Percentiles rank a stretch among this genome's conserved stretches.
These are phyloP conservation scores for Erigeron canadensis DNA, from an alignment of 129 eudicot species.

Conservation along the genomic window DNA sequence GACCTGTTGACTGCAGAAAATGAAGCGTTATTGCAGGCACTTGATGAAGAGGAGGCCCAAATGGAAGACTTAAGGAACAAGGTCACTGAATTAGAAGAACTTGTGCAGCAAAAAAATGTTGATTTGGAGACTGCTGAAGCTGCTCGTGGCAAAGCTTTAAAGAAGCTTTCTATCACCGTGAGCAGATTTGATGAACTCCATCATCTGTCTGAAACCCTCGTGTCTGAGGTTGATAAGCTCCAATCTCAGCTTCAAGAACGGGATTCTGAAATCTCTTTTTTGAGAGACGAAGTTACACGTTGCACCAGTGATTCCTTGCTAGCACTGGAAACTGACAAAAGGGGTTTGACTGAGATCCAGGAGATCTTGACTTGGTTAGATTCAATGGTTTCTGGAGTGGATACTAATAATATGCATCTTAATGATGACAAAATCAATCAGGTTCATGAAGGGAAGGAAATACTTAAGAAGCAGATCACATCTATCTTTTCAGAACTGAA, in stretches of 20 bases:
- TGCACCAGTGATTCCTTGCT: slow-evolving; percentile 82
- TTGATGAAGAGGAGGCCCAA: slow-evolving; percentile 89
- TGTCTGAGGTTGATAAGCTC: slow-evolving; percentile 88
- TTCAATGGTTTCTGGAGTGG: slow-evolving; percentile 49
- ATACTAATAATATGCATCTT: slow-evolving; percentile 34
- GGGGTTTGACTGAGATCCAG: slow-evolving; percentile 44
- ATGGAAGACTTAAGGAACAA: slow-evolving; percentile 66
- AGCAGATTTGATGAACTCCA: slow-evolving; percentile 94
- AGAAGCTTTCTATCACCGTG: slow-evolving; percentile 80
- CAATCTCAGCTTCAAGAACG: slow-evolving; percentile 91
- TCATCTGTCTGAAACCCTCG: slow-evolving; percentile 69
- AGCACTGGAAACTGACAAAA: slow-evolving; percentile 60
- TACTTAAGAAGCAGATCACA: slow-evolving; percentile 53
- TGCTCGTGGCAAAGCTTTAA: slow-evolving; percentile 81
- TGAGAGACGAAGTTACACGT: slow-evolving; percentile 88
- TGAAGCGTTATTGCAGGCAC: slow-evolving; percentile 84
- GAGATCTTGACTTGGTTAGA: slow-evolving; percentile 74
- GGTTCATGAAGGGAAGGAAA: slow-evolving; percentile 50
- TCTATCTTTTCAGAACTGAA: slow-evolving; percentile 61
- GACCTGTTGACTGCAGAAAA: slow-evolving; percentile 45
- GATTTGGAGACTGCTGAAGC: slow-evolving; percentile 67
- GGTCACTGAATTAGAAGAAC: slow-evolving; percentile 51
- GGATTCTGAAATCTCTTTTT: slow-evolving; percentile 81
- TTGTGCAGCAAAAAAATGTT: slow-evolving; percentile 48
- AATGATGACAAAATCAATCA: slow-evolving; percentile 34